These are phyloP conservation scores for Xylariaceae sp. DNA, from an alignment of 2,329 filamentous ascomycete genomes.

Conservation along the genomic window DNA sequence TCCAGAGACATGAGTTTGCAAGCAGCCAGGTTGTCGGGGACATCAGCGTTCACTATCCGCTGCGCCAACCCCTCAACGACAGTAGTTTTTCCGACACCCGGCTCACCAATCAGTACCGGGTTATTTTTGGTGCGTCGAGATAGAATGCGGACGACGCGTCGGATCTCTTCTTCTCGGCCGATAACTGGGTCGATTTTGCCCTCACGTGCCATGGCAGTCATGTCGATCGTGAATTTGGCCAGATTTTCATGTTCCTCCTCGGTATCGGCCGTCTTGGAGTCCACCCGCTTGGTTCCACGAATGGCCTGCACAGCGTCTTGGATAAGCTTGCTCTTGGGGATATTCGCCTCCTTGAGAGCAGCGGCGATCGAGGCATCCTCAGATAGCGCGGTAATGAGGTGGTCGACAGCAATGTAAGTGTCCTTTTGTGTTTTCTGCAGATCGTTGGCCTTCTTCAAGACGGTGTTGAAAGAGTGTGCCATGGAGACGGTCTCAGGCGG, in stretches of 20 bases:
- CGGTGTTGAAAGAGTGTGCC: slow-evolving; percentile 74
- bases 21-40: slow-evolving; percentile 88
- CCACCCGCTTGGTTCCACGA: slow-evolving; percentile 86
- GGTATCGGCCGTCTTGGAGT: slow-evolving; percentile 91
- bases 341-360: slow-evolving; percentile 77
- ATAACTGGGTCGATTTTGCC: slow-evolving; percentile 98
- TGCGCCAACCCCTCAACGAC: slow-evolving; percentile 94
- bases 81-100: slow-evolving; percentile 97
- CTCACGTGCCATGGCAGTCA: slow-evolving; percentile 93
- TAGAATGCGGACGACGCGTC: slow-evolving; percentile 85
- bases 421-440: slow-evolving; percentile 98
- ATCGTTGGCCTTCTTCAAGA: slow-evolving; percentile 80
- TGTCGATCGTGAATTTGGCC: slow-evolving; percentile 97
- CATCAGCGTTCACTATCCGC: slow-evolving; percentile 93
- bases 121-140: slow-evolving; percentile 98
- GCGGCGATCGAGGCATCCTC: slow-evolving; percentile 74
- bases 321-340: slow-evolving; percentile 86
- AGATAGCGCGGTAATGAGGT: slow-evolving; percentile 79
- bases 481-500: slow-evolving; percentile 85
- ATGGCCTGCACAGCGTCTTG: slow-evolving; percentile 89
- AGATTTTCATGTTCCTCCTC: slow-evolving; percentile 93
- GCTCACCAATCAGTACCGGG: slow-evolving; percentile 94
- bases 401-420: slow-evolving; percentile 88
- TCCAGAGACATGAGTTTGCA: slow-evolving; percentile 94
- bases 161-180: slow-evolving; percentile 91